Evolutionary conservation across 2,329 filamentous ascomycete species (phyloP), one percentile per base, ranked within the genome.

Genomic region (Atkinsonella hypoxylon): DNA sequence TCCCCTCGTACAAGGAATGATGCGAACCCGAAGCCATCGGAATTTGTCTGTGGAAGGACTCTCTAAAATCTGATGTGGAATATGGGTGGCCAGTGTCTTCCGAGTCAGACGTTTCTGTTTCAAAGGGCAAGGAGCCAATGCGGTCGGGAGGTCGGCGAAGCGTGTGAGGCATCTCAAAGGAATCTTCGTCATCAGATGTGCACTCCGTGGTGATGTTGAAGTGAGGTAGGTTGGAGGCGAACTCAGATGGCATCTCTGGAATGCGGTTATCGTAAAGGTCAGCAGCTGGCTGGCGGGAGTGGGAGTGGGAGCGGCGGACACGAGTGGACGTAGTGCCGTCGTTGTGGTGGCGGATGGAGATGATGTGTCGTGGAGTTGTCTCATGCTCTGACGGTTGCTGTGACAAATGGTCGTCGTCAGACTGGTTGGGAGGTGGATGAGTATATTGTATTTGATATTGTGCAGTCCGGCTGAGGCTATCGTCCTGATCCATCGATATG

Each of bases 401-500:
- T 12, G 48, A 36, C 11, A 13, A 13, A 3, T 38, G 4, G 32
- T n/a, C 39, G 34, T 46, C 50, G 13, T 44, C 31, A 15, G 47
- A 10, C 18, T 39, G 55, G 18, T 53, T 56, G 12, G 26, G 17
- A n/a, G 53, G 39, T 12, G 52, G 53, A 10, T 58, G 57, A 20
- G 71, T 66, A 59, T 85, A 88, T 57, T 84, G 79, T 26, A 91
- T 83, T 57, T 87, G 80, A 63, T 91, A 91, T 53, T 82, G 77
- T 7, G 85, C 78, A 11, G 88, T 93, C 52, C 83, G 77, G 18
- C 74, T 78, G 42, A 93, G 69, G 1, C 93, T 71, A 53, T 93
- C 83, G 57, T 94, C 82, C 38, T 83, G 79, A 40, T 82, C 78
- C 90, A 96, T 95, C 44, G 87, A 80, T 30, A 97, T 77, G 62